Conservation (phyloP, 495 filamentous ascomycete genomes). For the Podospora pseudopauciseta region DNA sequence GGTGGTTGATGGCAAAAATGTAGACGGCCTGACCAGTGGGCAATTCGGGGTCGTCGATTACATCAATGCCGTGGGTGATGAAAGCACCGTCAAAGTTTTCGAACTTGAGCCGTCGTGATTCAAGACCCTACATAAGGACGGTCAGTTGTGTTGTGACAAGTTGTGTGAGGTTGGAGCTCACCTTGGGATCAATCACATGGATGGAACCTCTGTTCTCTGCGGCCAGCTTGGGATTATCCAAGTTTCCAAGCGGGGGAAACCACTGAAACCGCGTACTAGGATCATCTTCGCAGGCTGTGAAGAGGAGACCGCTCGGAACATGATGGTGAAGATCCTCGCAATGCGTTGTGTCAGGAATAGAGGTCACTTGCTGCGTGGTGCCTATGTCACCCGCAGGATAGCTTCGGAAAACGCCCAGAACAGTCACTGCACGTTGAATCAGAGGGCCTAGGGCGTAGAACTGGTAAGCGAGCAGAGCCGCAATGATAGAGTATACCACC, state of each 20-base stretch:
- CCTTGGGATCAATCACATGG: constrained; percentile 55
- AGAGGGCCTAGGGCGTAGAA: constrained; percentile 15
- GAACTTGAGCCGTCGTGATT: constrained; percentile 45
- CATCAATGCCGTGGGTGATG: constrained; percentile 58
- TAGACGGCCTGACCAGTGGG: constrained; percentile 49
- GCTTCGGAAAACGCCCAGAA: constrained; percentile 28
- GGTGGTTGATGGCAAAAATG: constrained; percentile 60
- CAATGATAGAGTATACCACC: constrained; percentile 19
- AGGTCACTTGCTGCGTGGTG: constrained; percentile 19
- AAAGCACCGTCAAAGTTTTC: constrained; percentile 53
- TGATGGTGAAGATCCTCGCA: constrained; percentile 62
- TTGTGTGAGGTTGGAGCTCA: constrained; percentile 12
- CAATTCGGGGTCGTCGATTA: constrained; percentile 46
- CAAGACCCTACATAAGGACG: constrained; percentile 42
- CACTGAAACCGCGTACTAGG: constrained; percentile 46
- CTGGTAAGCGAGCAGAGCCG: constrained; percentile 20
- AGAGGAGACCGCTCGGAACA: constrained; percentile 45
- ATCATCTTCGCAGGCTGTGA: constrained; percentile 55
- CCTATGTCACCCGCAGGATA: constrained; percentile 16
- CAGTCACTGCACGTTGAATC: constrained; percentile 15
- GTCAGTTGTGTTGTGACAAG: neutral
- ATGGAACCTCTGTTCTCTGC: constrained; percentile 42
- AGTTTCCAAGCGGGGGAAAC: constrained; percentile 52
- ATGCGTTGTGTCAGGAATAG: constrained; percentile 51
- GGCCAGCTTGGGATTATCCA: constrained; percentile 34